These are phyloP conservation scores for Fusarium temperatum DNA, from an alignment of 2,329 filamentous ascomycete genomes.

Conservation along the genomic window DNA sequence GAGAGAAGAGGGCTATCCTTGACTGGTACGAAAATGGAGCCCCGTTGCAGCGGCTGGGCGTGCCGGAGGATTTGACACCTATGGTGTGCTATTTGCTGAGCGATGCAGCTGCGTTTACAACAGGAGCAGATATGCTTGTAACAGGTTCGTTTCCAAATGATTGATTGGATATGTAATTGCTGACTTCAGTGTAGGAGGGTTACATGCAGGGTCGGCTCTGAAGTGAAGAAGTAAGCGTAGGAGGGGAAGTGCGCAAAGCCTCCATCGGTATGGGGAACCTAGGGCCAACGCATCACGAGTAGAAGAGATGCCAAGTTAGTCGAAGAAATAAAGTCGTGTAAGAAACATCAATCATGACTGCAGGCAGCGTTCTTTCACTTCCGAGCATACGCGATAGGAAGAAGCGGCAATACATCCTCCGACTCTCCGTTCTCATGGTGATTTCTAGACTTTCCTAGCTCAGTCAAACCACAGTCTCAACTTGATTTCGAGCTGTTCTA, in stretches of 20 bases:
- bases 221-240: not conserved
- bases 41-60: not conserved
- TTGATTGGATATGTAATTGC: not conserved
- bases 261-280: no score
- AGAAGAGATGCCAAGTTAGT: no score
- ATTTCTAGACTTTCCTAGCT: accelerated
- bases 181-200: not conserved
- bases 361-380: accelerated
- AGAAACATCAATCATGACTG: accelerated
- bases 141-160: not conserved
- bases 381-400: accelerated
- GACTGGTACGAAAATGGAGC: not conserved
- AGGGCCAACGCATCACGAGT: accelerated
- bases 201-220: not conserved
- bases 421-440: not conserved
- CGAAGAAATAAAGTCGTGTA: accelerated
- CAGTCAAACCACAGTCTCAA: accelerated
- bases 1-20: not conserved
- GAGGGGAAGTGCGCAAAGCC: accelerated
- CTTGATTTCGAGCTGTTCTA: not conserved
- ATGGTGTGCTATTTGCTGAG: not conserved
- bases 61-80: not conserved
- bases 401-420: accelerated
- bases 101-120: not conserved
- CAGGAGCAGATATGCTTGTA: not conserved